Percentiles rank a stretch among this genome's conserved stretches.
Conservation (phyloP, 106 monocot species). For the Narthecium ossifragum region DNA sequence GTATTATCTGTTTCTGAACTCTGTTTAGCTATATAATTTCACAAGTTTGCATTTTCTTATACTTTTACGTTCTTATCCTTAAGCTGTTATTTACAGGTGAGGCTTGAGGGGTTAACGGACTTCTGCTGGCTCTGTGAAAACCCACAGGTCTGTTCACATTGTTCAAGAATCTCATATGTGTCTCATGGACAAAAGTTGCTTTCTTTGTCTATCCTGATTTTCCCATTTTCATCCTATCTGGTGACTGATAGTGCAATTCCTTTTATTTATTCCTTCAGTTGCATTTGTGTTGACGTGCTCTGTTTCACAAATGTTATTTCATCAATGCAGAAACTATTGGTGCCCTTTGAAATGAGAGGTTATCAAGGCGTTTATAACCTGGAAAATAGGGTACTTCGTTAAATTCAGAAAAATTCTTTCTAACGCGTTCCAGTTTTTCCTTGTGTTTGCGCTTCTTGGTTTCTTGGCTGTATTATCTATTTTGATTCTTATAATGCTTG, state of each 20-base stretch:
- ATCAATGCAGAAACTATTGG: slow-evolving; percentile 53
- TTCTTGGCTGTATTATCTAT: background rate
- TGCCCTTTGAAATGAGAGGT: slow-evolving; percentile 94
- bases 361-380: slow-evolving; percentile 83
- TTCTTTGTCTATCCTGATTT: no score
- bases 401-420: background rate
- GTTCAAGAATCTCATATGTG: no score
- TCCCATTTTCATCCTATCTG: no score
- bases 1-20: background rate
- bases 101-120: slow-evolving; percentile 68
- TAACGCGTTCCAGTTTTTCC: background rate
- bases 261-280: no score
- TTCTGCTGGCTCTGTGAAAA: slow-evolving; percentile 97
- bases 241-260: no score
- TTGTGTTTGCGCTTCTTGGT: background rate
- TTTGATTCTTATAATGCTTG: background rate
- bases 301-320: background rate
- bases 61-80: background rate
- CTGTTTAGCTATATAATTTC: background rate
- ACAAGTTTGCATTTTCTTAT: no score
- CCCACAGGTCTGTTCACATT: slow-evolving; percentile 45
- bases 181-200: no score
- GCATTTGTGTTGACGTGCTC: no score
- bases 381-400: slow-evolving; percentile 49
- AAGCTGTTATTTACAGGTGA: slow-evolving; percentile 43